These are phyloP conservation scores for Sugiyamaella novakii DNA, from an alignment of 1,139 yeast genomes.

Conservation along the genomic window DNA sequence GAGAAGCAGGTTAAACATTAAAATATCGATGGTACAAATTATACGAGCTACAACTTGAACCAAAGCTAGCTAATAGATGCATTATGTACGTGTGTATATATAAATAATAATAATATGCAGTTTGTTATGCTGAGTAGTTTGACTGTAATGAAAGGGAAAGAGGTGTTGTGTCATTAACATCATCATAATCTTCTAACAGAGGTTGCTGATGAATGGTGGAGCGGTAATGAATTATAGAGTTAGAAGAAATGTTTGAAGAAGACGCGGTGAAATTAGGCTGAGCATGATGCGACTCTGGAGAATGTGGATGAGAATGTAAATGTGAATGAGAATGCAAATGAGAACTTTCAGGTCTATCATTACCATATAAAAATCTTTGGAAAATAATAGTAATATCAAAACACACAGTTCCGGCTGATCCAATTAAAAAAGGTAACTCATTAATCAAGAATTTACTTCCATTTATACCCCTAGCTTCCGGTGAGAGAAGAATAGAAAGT, in stretches of 20 bases:
- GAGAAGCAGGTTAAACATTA: too few species aligned
- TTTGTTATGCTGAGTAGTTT: slow-evolving; percentile 21
- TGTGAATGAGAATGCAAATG: not conserved
- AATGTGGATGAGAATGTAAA: not conserved
- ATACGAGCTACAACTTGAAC: too few species aligned
- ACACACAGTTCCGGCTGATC: slow-evolving; percentile 81
- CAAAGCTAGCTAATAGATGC: too few species aligned
- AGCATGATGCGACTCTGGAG: not conserved
- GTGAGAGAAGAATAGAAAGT: slow-evolving; percentile 60
- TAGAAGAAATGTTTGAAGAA: slow-evolving; percentile 5
- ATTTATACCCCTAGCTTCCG: slow-evolving; percentile 43
- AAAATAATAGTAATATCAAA: slow-evolving; percentile 77
- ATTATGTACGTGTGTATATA: too few species aligned
- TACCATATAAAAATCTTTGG: slow-evolving; percentile 51
- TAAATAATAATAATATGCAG: too few species aligned
- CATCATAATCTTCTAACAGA: slow-evolving; percentile 12
- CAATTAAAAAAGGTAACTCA: slow-evolving; percentile 81
- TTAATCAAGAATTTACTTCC: slow-evolving; percentile 56
- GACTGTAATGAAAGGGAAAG: slow-evolving; percentile 28
- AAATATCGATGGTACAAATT: too few species aligned
- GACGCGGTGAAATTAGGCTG: not conserved
- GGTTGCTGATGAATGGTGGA: slow-evolving; percentile 6
- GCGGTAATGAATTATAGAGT: slow-evolving; percentile 12
- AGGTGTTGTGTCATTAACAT: slow-evolving; percentile 25
- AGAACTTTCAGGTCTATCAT: slow-evolving; percentile 23